Evolutionary conservation across 371 early-diverging fungal genomes (phyloP), one percentile per base, ranked within the genome.

Genomic region (Mucor indicus): DNA sequence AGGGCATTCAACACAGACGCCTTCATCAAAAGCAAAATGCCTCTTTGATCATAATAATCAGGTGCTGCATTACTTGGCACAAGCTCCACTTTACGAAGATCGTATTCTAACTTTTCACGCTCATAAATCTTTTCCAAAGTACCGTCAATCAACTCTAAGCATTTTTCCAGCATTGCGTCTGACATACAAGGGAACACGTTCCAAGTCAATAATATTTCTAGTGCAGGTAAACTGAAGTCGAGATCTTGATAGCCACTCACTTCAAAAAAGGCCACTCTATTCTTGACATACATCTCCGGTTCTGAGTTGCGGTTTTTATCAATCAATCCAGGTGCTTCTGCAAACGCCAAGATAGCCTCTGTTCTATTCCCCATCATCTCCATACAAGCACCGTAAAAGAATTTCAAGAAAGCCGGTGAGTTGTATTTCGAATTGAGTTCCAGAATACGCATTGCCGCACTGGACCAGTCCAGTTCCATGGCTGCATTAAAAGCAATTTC

Each of bases 401-500:
- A 84, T 25, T 76, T 66, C 40, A 80, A 61, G 45, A 81, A 76
- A 0, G 75, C 78, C 12, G 72, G 75, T 11, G 75, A 75, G 54
- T 74, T 75, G 55, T 81, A 69, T 30, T 70, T 73, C 17, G 62
- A 45, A 42, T 68, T 72, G 2, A 84, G 57, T 16, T 67, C 62
- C 11, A 69, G 57, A 29, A 77, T 65, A 38, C 64, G 64, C 0
- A 52, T 51, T 4, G 65, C 72, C 9, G 81, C 78, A 42, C 61
- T 67, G 0, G 64, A 55, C 84, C 84, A 84, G 20, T 80, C 75
- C 32, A 80, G 38, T 15, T 54, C 49, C 60, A 84, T 73, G 13
- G 79, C 77, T 27, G 69, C 67, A 48, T 81, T 84, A 46, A 84
- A 60, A 2, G 79, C 80, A 17, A 80, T 64, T 41, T 84, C 84